Conservation (phyloP, 768 basidiomycete species). For the Lactarius sp. region DNA sequence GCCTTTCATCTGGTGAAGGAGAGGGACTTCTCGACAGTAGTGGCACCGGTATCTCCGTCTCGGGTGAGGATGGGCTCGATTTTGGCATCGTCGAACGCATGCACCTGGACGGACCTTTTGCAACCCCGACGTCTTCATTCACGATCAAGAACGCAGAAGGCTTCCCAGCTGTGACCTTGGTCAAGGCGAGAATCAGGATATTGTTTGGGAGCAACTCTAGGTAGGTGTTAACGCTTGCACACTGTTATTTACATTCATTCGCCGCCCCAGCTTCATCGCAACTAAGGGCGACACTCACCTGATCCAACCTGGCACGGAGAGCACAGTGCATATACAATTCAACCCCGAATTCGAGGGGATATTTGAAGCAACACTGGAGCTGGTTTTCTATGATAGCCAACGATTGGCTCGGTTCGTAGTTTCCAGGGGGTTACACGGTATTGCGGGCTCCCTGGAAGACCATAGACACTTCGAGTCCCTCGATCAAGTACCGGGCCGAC, state of each 20-base stretch:
- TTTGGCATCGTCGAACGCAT: constrained; percentile 47
- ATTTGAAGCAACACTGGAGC: constrained; percentile 12
- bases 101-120: constrained; percentile 27
- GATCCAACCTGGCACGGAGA: constrained; percentile 7
- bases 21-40: constrained; percentile 40
- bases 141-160: constrained; percentile 23
- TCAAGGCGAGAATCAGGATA: constrained; percentile 10
- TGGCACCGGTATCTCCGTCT: constrained; percentile 39
- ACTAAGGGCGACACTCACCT: not conserved
- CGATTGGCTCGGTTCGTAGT: constrained; percentile 1
- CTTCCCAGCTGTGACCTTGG: constrained; percentile 16
- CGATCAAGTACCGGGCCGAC: not conserved
- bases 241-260: not conserved
- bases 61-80: constrained; percentile 38
- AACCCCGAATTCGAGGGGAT: constrained; percentile 13
- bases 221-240: not conserved
- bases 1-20: constrained; percentile 8
- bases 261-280: constrained; percentile 2
- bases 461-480: constrained; percentile 2
- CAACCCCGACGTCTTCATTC: constrained; percentile 4
- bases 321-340: constrained; percentile 5
- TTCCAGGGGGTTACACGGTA: not conserved
- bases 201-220: not conserved
- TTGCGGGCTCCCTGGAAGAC: constrained; percentile 14
- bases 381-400: constrained; percentile 10